Conservation (phyloP, 495 filamentous ascomycete genomes). For the Oidiodendron maius region DNA sequence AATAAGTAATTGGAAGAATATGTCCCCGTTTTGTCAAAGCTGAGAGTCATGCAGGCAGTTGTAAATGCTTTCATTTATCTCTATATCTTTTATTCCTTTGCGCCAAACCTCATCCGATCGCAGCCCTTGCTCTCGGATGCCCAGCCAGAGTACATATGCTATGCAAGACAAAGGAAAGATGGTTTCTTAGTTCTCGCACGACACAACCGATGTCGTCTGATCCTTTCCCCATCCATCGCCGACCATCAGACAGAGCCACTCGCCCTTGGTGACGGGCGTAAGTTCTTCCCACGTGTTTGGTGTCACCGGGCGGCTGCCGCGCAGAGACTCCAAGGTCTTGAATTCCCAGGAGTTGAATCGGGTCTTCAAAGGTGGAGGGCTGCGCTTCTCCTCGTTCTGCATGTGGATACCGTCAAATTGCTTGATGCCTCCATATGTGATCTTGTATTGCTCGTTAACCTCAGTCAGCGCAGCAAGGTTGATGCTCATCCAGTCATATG, state of each 20-base stretch:
- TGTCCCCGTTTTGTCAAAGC: no score
- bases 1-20: no score
- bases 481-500: slow-evolving; percentile 57
- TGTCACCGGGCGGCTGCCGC: slow-evolving; percentile 26
- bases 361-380: slow-evolving; percentile 13
- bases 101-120: slow-evolving; percentile 12
- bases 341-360: slow-evolving; percentile 11
- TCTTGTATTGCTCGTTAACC: slow-evolving; percentile 51
- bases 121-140: slow-evolving; percentile 21
- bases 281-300: slow-evolving; percentile 51
- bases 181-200: slow-evolving; percentile 17
- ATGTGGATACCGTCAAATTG: slow-evolving; percentile 28
- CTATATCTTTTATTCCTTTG: no score
- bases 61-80: no score
- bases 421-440: slow-evolving; percentile 41
- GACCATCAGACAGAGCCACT: slow-evolving; percentile 48
- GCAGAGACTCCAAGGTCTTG: not conserved
- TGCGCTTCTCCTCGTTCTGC: slow-evolving; percentile 5
- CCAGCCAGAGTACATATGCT: not conserved
- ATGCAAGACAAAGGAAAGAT: not conserved
- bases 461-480: slow-evolving; percentile 46
- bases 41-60: no score
- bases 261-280: slow-evolving; percentile 45
- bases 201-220: slow-evolving; percentile 33
- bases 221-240: slow-evolving; percentile 32